Conservation (phyloP, 2,329 filamentous ascomycete genomes). For the Apiospora arundinis region DNA sequence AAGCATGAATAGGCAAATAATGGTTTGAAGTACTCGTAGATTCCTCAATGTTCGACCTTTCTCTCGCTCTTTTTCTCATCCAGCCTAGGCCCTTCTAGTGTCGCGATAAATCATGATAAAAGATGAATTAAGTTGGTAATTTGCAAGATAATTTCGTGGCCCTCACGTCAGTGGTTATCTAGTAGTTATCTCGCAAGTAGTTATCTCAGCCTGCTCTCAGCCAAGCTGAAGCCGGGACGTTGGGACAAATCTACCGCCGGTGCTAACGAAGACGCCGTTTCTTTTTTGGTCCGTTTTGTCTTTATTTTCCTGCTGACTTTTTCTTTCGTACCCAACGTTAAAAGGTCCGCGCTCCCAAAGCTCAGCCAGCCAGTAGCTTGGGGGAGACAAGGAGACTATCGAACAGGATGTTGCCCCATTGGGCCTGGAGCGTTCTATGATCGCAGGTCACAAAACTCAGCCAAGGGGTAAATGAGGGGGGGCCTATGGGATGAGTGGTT, state of each 20-base stretch:
- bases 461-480: conserved; percentile 18
- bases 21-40: no score
- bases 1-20: background rate
- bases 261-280: conserved; percentile 1
- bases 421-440: conserved; percentile 7
- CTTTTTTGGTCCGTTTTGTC: no score
- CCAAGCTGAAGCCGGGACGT: background rate
- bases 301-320: no score
- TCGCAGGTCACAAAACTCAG: background rate
- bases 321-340: no score
- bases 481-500: background rate
- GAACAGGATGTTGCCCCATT: background rate
- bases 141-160: conserved; percentile 1
- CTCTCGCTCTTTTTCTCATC: background rate
- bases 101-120: background rate
- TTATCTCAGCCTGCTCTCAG: background rate
- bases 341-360: no score
- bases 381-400: conserved; percentile 9
- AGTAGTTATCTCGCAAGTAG: no score
- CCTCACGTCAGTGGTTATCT: background rate
- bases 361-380: conserved; percentile 5
- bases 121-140: background rate
- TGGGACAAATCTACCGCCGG: background rate
- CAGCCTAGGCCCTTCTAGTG: background rate
- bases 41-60: no score